Conservation (phyloP, 208 protist genomes). For the Leishmania turanica region DNA sequence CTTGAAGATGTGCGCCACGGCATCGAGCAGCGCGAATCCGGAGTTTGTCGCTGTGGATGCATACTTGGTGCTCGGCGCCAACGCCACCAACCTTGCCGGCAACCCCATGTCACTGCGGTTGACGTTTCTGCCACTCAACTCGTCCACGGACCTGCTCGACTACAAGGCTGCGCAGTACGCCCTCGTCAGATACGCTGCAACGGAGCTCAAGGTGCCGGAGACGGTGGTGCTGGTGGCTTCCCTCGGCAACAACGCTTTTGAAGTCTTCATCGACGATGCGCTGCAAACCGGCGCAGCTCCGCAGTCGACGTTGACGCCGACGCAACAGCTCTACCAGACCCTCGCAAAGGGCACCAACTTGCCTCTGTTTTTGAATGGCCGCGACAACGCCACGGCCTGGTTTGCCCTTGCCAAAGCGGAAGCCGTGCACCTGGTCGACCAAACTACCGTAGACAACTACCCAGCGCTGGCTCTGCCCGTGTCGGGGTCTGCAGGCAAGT, state of each 20-base stretch:
- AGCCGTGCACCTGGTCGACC: slow-evolving; percentile 43
- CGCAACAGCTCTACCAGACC: slow-evolving; percentile 31
- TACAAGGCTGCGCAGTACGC: slow-evolving; percentile 18
- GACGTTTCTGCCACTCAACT: slow-evolving; percentile 45
- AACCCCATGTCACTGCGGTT: slow-evolving; percentile 40
- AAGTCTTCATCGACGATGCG: slow-evolving; percentile 26
- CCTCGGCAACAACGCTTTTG: slow-evolving; percentile 28
- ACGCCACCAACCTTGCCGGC: slow-evolving; percentile 21
- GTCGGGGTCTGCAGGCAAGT: background rate
- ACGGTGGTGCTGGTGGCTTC: slow-evolving; percentile 25
- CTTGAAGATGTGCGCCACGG: slow-evolving; percentile 59
- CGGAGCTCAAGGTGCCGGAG: slow-evolving; percentile 21
- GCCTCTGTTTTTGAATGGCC: slow-evolving; percentile 26
- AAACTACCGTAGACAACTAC: slow-evolving; percentile 29
- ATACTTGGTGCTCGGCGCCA: slow-evolving; percentile 47
- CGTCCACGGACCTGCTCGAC: slow-evolving; percentile 32
- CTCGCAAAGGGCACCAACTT: slow-evolving; percentile 33
- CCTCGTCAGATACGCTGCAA: slow-evolving; percentile 12
- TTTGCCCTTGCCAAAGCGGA: slow-evolving; percentile 56
- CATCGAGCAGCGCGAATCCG: slow-evolving; percentile 36
- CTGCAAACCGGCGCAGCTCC: slow-evolving; percentile 36
- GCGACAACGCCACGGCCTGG: slow-evolving; percentile 28
- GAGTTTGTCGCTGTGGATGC: slow-evolving; percentile 51
- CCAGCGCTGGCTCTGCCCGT: slow-evolving; percentile 31
- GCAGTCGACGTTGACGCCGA: slow-evolving; percentile 28